These are phyloP conservation scores for Ceratobasidium sp. DNA, from an alignment of 1,284 basidiomycete species.

Conservation along the genomic window DNA sequence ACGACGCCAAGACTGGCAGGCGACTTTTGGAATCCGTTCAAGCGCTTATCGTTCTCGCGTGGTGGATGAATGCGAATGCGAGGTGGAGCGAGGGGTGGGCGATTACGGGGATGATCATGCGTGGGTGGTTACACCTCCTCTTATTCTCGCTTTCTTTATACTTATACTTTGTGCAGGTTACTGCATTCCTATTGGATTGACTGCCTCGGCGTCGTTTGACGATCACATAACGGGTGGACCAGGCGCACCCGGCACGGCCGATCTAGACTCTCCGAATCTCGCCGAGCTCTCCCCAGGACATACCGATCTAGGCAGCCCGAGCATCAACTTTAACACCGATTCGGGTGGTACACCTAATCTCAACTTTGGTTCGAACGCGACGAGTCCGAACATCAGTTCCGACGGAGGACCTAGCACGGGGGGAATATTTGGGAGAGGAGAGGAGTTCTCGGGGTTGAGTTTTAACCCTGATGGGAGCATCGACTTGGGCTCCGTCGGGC, in stretches of 20 bases:
- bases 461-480: conserved; percentile 33
- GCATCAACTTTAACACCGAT: neutral
- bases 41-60: conserved; percentile 19
- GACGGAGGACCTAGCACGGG: neutral
- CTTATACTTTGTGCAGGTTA: conserved; percentile 1
- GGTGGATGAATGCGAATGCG: conserved; percentile 38
- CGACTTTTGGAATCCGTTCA: conserved; percentile 26
- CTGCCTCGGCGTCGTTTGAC: conserved; percentile 33
- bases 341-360: neutral
- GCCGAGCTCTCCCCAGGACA: conserved; percentile 19
- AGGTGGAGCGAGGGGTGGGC: conserved; percentile 39
- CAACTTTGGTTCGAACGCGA: neutral
- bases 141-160: neutral
- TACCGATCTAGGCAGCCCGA: neutral
- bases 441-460: conserved; percentile 4
- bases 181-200: conserved; percentile 36
- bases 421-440: neutral
- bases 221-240: conserved; percentile 38
- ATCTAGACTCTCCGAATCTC: conserved; percentile 29
- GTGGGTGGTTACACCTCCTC: conserved; percentile 2
- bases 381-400: neutral
- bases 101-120: conserved; percentile 41
- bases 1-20: conserved; percentile 22
- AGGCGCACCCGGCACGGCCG: conserved; percentile 31
- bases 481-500: neutral